Percentiles rank a stretch among this genome's conserved stretches.
Conservation (phyloP, 1,139 yeast species). For the Geotrichum cucujoidarum region DNA sequence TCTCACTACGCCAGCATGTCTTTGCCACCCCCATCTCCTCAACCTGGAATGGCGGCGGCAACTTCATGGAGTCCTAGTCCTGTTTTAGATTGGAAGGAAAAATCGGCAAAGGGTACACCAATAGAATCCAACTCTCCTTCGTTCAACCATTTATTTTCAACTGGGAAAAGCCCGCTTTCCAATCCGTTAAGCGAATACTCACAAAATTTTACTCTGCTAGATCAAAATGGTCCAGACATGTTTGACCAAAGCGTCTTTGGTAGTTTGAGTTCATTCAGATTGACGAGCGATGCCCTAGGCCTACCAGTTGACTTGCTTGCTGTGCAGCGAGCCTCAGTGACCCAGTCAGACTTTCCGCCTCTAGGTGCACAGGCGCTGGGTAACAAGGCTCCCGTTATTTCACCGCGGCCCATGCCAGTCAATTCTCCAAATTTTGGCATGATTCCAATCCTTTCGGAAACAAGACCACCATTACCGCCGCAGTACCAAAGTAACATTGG, state of each 20-base stretch:
- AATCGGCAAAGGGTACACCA: neutral
- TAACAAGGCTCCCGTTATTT: no score
- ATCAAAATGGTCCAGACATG: conserved; percentile 19
- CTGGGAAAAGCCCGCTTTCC: neutral
- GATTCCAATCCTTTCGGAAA: no score
- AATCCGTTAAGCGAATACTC: conserved; percentile 13
- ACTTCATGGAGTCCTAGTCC: conserved; percentile 2
- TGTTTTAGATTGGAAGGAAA: neutral
- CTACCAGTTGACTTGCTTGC: conserved; percentile 11
- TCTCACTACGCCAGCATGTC: conserved; percentile 9
- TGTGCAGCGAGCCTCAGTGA: conserved; percentile 3
- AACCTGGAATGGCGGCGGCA: neutral
- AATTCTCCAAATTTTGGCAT: no score
- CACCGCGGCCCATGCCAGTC: no score
- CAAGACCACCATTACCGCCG: no score
- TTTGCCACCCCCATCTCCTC: conserved; percentile 15
- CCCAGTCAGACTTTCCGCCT: neutral
- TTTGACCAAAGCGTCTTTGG: conserved; percentile 7
- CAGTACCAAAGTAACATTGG: no score
- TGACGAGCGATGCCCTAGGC: conserved; percentile 11
- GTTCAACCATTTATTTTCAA: no score
- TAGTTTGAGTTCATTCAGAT: conserved; percentile 3
- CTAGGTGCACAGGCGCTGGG: no score
- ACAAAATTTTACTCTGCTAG: conserved; percentile 11
- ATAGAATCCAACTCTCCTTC: neutral